Conservation (phyloP, 306 rosid species). For the Abrus pulchellus region DNA sequence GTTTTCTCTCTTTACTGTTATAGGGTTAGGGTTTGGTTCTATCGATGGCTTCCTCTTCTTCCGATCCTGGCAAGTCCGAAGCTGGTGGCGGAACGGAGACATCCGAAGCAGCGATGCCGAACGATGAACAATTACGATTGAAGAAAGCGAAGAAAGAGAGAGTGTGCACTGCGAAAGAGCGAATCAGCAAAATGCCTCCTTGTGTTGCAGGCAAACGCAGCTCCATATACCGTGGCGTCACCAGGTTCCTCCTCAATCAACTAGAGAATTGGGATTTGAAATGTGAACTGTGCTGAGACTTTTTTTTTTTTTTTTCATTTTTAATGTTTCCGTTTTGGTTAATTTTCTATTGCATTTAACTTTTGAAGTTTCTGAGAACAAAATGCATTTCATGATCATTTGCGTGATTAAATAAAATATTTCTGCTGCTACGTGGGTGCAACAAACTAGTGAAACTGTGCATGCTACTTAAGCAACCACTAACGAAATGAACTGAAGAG, state of each 20-base stretch:
- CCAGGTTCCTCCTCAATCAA: slow-evolving; percentile 57
- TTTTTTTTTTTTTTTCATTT: background rate
- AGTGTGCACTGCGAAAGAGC: slow-evolving; percentile 83
- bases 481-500: background rate
- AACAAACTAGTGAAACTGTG: background rate
- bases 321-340: background rate
- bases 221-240: slow-evolving; percentile 86
- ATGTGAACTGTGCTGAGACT: background rate
- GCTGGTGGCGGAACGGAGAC: slow-evolving; percentile 51
- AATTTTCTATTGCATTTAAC: background rate
- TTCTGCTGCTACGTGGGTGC: background rate
- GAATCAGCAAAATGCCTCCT: slow-evolving; percentile 91
- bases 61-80: slow-evolving; percentile 72
- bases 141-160: slow-evolving; percentile 84
- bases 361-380: background rate
- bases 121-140: slow-evolving; percentile 65
- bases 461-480: background rate
- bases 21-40: slow-evolving; percentile 34
- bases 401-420: background rate
- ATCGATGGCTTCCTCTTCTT: slow-evolving; percentile 76
- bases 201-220: slow-evolving; percentile 87
- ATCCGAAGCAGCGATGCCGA: slow-evolving; percentile 62
- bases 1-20: background rate
- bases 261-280: too few relatives aligned
- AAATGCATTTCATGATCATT: background rate